These are phyloP conservation scores for Gautieria morchelliformis DNA, from an alignment of 768 basidiomycete species.

Conservation along the genomic window DNA sequence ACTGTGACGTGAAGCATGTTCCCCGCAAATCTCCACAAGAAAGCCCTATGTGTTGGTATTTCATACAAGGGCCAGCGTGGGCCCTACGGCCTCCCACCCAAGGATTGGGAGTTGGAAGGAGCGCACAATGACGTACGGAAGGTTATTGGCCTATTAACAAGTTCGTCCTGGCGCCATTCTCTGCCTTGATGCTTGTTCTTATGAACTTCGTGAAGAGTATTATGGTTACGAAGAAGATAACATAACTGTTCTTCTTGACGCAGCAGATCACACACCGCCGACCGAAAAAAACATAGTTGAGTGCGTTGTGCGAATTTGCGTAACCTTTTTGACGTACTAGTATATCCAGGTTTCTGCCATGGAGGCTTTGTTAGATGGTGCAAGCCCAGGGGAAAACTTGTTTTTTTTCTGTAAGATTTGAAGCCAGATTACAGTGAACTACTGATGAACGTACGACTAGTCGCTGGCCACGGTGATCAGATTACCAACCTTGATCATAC, in stretches of 20 bases:
- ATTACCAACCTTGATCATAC: constrained; percentile 5
- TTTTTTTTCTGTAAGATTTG: constrained; percentile 6
- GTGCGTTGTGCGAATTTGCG: neutral
- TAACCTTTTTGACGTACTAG: neutral
- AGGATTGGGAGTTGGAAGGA: constrained; percentile 1
- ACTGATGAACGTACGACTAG: neutral
- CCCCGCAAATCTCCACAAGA: constrained; percentile 2
- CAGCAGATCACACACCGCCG: neutral
- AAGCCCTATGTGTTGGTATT: constrained; percentile 3
- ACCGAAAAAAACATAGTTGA: constrained; percentile 3
- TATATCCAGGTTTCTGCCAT: constrained; percentile 5
- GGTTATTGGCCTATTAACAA: neutral
- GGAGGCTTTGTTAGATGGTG: neutral
- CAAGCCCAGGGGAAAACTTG: constrained; percentile 1
- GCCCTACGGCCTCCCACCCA: neutral
- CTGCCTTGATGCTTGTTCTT: neutral
- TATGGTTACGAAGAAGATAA: constrained; percentile 4
- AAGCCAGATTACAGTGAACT: neutral
- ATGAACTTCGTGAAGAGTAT: neutral
- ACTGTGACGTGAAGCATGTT: neutral
- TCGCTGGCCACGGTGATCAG: constrained; percentile 9
- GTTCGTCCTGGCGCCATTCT: neutral
- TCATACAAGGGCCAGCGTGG: constrained; percentile 5
- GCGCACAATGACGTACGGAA: constrained; percentile 1
- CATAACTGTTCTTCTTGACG: constrained; percentile 1